Conservation (phyloP, 2,329 filamentous ascomycete genomes). For the Ascochyta koolunga region DNA sequence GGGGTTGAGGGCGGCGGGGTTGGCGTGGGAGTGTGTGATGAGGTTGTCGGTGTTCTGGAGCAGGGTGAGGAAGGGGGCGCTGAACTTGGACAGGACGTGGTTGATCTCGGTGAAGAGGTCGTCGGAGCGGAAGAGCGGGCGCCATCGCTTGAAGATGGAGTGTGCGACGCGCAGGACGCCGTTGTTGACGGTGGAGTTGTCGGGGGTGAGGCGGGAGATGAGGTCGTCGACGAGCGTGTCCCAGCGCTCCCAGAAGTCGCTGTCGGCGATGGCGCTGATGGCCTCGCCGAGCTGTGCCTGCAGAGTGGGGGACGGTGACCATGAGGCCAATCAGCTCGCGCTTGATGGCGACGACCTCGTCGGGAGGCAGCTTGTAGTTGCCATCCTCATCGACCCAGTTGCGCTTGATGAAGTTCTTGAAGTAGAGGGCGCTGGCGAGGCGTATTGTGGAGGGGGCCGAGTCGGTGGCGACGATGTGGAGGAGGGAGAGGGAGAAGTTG, state of each 20-base stretch:
- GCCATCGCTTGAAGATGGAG: constrained; percentile 96
- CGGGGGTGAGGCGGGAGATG: constrained; percentile 81
- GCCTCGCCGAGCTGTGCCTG: constrained; percentile 95
- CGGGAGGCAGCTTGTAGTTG: constrained; percentile 81
- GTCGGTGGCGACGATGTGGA: constrained; percentile 85
- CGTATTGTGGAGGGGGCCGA: constrained; percentile 77
- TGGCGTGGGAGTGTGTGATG: constrained; percentile 75
- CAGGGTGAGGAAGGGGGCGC: constrained; percentile 79
- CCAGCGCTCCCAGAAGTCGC: constrained; percentile 96
- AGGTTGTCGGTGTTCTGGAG: constrained; percentile 73
- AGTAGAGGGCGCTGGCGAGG: constrained; percentile 86
- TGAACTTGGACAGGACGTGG: constrained; percentile 88
- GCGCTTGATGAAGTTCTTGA: constrained; percentile 97
- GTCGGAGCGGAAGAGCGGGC: constrained; percentile 91
- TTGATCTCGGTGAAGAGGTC: constrained; percentile 94
- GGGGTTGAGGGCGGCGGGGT: constrained; percentile 74
- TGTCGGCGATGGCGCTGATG: constrained; percentile 96
- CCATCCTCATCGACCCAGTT: constrained; percentile 97
- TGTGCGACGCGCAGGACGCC: constrained; percentile 97
- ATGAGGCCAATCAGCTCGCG: constrained; percentile 93
- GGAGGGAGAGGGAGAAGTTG: constrained; percentile 82
- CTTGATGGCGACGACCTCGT: constrained; percentile 91
- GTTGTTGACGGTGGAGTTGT: constrained; percentile 84
- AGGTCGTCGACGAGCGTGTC: constrained; percentile 95
- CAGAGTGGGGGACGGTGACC: constrained; percentile 86